Evolutionary conservation across 495 filamentous ascomycete genomes (phyloP).

Genomic region (Aspergillus ostianus): DNA sequence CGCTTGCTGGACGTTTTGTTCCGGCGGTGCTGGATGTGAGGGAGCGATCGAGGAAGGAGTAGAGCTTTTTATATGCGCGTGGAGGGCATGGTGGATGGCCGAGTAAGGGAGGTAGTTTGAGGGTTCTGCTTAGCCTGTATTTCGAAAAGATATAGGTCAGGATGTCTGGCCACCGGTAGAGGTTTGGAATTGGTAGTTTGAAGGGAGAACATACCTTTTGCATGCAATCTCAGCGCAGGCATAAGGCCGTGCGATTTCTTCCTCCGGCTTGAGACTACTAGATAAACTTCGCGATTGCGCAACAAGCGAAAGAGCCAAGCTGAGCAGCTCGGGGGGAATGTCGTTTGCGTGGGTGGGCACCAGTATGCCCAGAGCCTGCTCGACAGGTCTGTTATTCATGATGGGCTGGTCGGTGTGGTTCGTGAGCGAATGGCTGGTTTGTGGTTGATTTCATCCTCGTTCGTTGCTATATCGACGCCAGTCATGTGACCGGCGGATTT

Average conservation of each 20-base stretch:
- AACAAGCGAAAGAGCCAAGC: conserved; percentile 75
- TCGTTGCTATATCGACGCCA: conserved; percentile 3
- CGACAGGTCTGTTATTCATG: conserved; percentile 63
- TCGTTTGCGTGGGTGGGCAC: conserved; percentile 73
- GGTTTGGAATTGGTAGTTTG: neutral
- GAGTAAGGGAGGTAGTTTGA: conserved; percentile 80
- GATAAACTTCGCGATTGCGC: conserved; percentile 83
- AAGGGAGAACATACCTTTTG: conserved; percentile 56
- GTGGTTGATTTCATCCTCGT: neutral
- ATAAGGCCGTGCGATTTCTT: conserved; percentile 84
- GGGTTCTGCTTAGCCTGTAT: conserved; percentile 69
- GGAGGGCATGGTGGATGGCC: conserved; percentile 81
- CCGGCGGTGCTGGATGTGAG: conserved; percentile 47
- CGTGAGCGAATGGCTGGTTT: neutral
- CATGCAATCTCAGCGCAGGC: conserved; percentile 92
- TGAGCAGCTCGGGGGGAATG: conserved; percentile 70
- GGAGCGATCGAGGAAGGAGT: conserved; percentile 72
- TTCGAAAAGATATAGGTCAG: conserved; percentile 11
- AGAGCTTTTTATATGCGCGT: conserved; percentile 79
- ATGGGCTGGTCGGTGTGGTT: neutral
- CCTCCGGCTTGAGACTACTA: conserved; percentile 75
- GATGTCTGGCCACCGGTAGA: conserved; percentile 8
- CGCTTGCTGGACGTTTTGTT: conserved; percentile 31
- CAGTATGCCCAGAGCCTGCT: conserved; percentile 72
- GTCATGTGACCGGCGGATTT: conserved; percentile 19